Conservation (phyloP, 306 rosid genomes). For the Prunus kanzakura region DNA sequence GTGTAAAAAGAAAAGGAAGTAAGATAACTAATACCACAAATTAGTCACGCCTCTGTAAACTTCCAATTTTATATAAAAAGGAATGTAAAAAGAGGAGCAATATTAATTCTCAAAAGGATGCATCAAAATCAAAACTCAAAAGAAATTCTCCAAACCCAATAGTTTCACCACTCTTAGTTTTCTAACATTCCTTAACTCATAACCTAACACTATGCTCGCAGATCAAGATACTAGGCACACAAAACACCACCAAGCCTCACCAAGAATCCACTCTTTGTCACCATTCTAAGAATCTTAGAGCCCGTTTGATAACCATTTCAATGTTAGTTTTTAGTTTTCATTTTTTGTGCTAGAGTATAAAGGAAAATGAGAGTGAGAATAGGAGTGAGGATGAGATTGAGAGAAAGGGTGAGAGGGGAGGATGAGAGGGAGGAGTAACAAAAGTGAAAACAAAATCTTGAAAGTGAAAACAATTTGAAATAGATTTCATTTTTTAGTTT, state of each 20-base stretch:
- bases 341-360: no score
- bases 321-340: no score
- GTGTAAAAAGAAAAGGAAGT: not conserved
- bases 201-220: not conserved
- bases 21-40: not conserved
- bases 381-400: no score
- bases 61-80: not conserved
- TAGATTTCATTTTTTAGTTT: no score
- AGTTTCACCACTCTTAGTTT: not conserved
- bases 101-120: not conserved
- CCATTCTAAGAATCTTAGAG: not conserved
- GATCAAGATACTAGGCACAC: not conserved
- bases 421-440: no score
- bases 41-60: not conserved
- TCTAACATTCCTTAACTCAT: not conserved
- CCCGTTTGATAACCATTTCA: no score
- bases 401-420: no score
- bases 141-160: constrained; percentile 9
- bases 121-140: not conserved
- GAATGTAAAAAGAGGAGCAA: not conserved
- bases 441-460: no score
- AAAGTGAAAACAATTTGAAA: no score
- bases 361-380: no score
- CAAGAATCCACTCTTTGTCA: constrained; percentile 5
- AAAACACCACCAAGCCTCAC: not conserved